Base-by-base conservation (phyloP, 2,329 filamentous ascomycete genomes). In the Scleromitrula shiraiana region DNA sequence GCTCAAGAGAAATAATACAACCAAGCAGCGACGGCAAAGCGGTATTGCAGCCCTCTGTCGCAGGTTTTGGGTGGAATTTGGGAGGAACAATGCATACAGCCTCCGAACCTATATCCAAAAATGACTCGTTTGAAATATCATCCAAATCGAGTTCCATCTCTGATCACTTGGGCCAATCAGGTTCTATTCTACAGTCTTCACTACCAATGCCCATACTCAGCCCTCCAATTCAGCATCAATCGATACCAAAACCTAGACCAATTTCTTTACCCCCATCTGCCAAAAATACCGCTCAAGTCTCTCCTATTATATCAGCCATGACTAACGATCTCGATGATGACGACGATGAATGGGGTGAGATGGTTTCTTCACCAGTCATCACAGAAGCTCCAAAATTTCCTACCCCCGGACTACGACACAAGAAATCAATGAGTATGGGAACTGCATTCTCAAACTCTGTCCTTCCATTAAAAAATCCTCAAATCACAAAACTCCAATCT, bases 261-360 rank as follows among this genome's bases (percentile, higher is more conserved):
- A 36, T 49, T 23, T 49, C 46, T 19, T 29, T 41, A 32, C 46
- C 43, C 8, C 37, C 40, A 5, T 27, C 37, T n/a, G 14, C 22
- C 22, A 22, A 14, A 26, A 24, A 33, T 8, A 36, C 46, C 29
- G 29, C 36, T 20, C 29, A 33, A 12, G 22, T 14, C 10, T 33
- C 32, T 3, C 24, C 40, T 39, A 36, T 44, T 15, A 23, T 41
- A 14, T 4, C 24, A 19, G 26, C 15, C 15, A 14, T 46, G 33
- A 52, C 15, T 24, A 20, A 42, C 20, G 39, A 41, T 23, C 27
- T 33, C 19, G 9, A 36, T 22, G 46, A 51, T 8, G 59, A 63
- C 22, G 60, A 62, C 38, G 64, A 66, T 46, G 65, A 64, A 39
- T 67, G 65, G 65, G 65, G 65, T 6, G 65, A 67, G 46, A 65